Conservation (phyloP, 192 early-diverging fungal species). For the Backusella westeae region DNA sequence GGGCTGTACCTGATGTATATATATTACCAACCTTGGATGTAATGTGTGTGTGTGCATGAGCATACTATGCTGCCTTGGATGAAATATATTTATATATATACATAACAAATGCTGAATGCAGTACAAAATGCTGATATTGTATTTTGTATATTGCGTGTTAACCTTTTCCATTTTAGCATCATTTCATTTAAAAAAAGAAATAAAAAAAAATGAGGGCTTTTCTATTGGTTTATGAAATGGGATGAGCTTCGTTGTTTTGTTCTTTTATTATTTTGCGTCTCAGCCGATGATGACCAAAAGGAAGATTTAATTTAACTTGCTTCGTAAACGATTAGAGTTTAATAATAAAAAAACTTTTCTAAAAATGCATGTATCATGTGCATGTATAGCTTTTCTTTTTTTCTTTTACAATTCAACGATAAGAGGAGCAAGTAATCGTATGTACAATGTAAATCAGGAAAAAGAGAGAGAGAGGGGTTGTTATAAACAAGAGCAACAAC, state of each 20-base stretch:
- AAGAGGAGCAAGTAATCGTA: too few species aligned
- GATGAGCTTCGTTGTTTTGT: not conserved
- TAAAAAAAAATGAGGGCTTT: not conserved
- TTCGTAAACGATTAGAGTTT: not conserved
- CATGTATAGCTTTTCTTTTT: too few species aligned
- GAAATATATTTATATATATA: too few species aligned
- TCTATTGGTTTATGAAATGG: not conserved
- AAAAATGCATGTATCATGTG: too few species aligned
- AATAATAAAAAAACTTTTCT: not conserved
- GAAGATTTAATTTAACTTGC: not conserved
- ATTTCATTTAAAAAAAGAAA: not conserved
- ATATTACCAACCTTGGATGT: not conserved
- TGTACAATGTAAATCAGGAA: too few species aligned
- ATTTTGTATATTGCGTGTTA: not conserved
- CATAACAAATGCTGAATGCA: not conserved
- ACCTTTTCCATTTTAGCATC: not conserved
- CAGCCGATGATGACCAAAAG: not conserved
- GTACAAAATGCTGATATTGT: not conserved
- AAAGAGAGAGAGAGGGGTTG: too few species aligned
- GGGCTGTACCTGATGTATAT: too few species aligned
- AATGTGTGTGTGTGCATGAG: not conserved
- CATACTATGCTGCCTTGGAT: not conserved
- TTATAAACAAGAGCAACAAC: too few species aligned
- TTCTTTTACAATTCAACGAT: too few species aligned
- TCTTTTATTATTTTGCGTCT: not conserved